Base-by-base conservation (phyloP, 139 green algal genomes). In the Asterochloris erici region DNA sequence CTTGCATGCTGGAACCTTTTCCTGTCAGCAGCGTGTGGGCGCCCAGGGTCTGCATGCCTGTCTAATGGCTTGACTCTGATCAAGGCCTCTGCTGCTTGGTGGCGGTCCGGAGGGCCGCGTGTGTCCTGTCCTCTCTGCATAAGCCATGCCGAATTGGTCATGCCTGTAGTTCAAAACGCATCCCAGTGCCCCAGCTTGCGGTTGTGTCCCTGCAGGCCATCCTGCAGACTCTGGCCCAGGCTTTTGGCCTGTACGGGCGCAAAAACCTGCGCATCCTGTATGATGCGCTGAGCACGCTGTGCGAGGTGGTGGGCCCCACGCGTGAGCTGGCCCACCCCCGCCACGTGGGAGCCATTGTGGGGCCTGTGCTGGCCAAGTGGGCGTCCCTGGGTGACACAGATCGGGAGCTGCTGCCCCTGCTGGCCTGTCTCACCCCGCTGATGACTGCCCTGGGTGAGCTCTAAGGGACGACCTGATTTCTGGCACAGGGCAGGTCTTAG, bases 401-500 rank as follows among this genome's bases (percentile, higher is more conserved):
- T 82, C 70, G 83, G 1, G 94, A 97, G 62, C 82, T 97, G 63
- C 89, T 95, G 63, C 93, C 95, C 0, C 86, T 98, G 0, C 87
- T 99, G 73, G 95, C 98, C 86, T 98, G 92, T 88, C 83, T 98
- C 2, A 91, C 84, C 74, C 82, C 83, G 54, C 77, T 97, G 19
- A 79, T 83, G 14, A 54, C 84, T 16, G 80, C 79, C 13, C 63
- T 93, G 63, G 83, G 90, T 77, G 69, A 76, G 78, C 13, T 14
- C 0, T 12, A 17, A 6, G 38, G 38, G 38, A 54, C 38, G 6
- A 6, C 38, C 38, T 54, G 38, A 54, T 54, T 54, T 54, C 38
- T 10, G 38, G 38, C 38, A 54, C 38, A 54, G 38, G 38, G 38
- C 2, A 54, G 38, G 38, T 54, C 38, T 54, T 54, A 6, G 38